Conservation (phyloP, 23 red algal species). For the Agarophyton chilense region DNA sequence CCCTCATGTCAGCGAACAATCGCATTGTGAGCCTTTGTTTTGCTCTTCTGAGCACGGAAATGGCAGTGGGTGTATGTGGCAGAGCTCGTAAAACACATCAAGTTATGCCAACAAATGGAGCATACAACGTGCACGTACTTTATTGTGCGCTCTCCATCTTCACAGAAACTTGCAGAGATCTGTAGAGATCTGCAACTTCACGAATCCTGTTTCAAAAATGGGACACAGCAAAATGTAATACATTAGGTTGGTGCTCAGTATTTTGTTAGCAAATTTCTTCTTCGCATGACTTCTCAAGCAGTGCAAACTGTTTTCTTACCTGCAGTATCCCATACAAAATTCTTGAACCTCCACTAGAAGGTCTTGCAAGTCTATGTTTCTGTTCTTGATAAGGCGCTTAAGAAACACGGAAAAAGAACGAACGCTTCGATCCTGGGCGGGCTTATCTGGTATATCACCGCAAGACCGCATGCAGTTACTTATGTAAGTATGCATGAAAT, state of each 20-base stretch:
- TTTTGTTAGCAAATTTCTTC: not conserved
- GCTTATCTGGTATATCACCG: conserved; percentile 80
- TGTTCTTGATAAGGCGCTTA: conserved; percentile 89
- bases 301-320: conserved; percentile 5
- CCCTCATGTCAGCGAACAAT: too few relatives aligned
- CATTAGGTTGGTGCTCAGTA: not conserved
- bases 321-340: conserved; percentile 88
- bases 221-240: not conserved
- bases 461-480: conserved; percentile 87
- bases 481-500: conserved; percentile 87
- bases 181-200: conserved; percentile 85
- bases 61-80: too few relatives aligned
- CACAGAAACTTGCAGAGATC: conserved; percentile 77
- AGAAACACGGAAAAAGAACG: conserved; percentile 81
- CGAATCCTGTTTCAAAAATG: conserved; percentile 38
- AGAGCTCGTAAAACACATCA: too few relatives aligned
- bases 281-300: not conserved
- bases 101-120: too few relatives aligned
- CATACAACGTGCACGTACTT: too few relatives aligned
- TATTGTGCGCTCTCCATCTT: conserved; percentile 62
- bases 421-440: conserved; percentile 74
- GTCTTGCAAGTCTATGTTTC: conserved; percentile 84
- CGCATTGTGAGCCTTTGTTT: too few relatives aligned
- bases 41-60: too few relatives aligned
- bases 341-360: conserved; percentile 84